phyloP scores from a whole-genome alignment of 257 asterid genomes.

The Jacaranda mimosifolia region DNA sequence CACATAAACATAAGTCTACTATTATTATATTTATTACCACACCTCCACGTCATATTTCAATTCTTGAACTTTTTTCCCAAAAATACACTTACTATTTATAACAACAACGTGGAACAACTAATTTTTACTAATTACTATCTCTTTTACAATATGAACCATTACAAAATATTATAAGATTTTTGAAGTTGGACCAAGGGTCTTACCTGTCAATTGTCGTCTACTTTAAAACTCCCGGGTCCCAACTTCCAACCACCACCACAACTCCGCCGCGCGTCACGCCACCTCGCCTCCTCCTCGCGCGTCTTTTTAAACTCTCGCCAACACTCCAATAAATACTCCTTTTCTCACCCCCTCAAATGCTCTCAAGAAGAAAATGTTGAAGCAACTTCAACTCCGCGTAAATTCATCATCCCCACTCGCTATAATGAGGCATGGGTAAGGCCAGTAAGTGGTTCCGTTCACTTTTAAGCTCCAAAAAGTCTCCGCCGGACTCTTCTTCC shows the following conservation, averaged over 20 bases:
- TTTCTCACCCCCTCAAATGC: conserved; percentile 29
- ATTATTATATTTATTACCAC: too few species aligned
- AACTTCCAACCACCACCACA: conserved; percentile 51
- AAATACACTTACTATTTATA: too few species aligned
- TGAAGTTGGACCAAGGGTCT: conserved; percentile 27
- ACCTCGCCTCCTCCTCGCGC: conserved; percentile 45
- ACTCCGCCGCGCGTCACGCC: conserved; percentile 35
- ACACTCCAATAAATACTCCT: conserved; percentile 33
- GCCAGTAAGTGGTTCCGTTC: conserved; percentile 70
- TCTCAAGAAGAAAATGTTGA: conserved; percentile 14
- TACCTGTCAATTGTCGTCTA: conserved; percentile 64
- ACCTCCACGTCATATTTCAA: too few species aligned
- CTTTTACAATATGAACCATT: background rate
- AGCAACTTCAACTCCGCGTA: background rate
- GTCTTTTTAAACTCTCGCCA: conserved; percentile 28
- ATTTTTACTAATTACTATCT: too few species aligned
- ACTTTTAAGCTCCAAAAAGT: conserved; percentile 55
- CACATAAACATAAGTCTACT: too few species aligned
- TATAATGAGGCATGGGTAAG: conserved; percentile 75
- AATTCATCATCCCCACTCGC: conserved; percentile 1
- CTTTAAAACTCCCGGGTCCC: conserved; percentile 52
- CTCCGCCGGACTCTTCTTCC: conserved; percentile 29
- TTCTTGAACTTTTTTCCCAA: too few species aligned
- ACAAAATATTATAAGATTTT: background rate
- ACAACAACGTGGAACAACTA: too few species aligned